Conservation (phyloP, 768 basidiomycete genomes). For the Leccinum rimulosum region DNA sequence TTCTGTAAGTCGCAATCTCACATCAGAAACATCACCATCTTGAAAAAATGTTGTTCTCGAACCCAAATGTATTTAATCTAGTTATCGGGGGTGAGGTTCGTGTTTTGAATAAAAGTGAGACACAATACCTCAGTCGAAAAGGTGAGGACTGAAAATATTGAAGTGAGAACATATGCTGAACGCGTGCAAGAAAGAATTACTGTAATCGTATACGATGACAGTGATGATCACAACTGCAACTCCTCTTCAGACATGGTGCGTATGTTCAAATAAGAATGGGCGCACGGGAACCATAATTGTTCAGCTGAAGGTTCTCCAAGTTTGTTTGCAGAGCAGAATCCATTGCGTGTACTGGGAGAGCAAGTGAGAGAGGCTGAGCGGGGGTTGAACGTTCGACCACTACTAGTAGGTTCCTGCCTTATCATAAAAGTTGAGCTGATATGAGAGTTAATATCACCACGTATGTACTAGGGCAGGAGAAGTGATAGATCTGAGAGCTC, state of each 20-base stretch:
- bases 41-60: not conserved
- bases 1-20: not conserved
- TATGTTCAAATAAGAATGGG: not conserved
- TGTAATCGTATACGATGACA: not conserved
- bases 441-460: not conserved
- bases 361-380: not conserved
- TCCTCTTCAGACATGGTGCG: not conserved
- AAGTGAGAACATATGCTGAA: not conserved
- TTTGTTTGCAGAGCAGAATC: not conserved
- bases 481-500: not conserved
- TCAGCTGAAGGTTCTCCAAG: not conserved
- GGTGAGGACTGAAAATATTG: not conserved
- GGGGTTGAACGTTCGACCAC: not conserved
- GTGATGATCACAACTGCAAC: not conserved
- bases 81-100: too few species aligned
- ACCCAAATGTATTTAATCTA: not conserved
- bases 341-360: not conserved
- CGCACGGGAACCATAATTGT: not conserved
- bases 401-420: too few species aligned
- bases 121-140: not conserved
- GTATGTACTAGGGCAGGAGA: not conserved
- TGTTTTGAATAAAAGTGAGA: too few species aligned
- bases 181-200: not conserved
- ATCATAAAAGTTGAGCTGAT: not conserved
- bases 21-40: not conserved